Evolutionary conservation across 345 rosid species (phyloP).

Genomic region (Acer negundo): DNA sequence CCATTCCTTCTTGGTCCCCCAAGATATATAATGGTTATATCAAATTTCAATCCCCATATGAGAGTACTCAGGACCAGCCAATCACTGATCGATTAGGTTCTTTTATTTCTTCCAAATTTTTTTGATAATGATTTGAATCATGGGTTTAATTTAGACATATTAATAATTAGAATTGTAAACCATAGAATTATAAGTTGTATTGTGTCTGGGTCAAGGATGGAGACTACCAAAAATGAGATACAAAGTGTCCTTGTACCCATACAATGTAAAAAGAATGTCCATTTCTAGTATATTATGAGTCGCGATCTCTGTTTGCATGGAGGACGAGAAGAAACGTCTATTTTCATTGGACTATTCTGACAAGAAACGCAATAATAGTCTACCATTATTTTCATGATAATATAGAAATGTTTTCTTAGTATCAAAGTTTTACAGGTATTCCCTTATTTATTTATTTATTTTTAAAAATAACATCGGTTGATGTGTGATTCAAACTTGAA

Average conservation of each 20-base stretch:
- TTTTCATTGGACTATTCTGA: neutral
- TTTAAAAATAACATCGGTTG: too few species aligned
- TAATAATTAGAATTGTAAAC: too few species aligned
- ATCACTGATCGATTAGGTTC: neutral
- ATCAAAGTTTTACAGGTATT: neutral
- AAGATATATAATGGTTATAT: constrained; percentile 6
- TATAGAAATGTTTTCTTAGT: too few species aligned
- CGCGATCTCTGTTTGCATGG: neutral
- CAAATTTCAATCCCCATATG: neutral
- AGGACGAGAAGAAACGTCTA: neutral
- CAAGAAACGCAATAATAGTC: neutral
- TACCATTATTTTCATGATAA: neutral
- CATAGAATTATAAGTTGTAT: neutral
- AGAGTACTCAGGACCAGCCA: neutral
- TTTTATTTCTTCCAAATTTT: neutral
- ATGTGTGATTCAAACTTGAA: too few species aligned
- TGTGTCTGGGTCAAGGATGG: neutral
- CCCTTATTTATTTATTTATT: neutral
- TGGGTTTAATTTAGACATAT: neutral
- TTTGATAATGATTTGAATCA: neutral
- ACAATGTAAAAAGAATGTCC: neutral
- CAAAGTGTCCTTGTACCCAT: neutral
- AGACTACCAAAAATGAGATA: neutral
- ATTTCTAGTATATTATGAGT: neutral
- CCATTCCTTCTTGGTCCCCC: neutral